Evolutionary conservation across 129 eudicot genomes (phyloP).

Genomic region (Apium graveolens): DNA sequence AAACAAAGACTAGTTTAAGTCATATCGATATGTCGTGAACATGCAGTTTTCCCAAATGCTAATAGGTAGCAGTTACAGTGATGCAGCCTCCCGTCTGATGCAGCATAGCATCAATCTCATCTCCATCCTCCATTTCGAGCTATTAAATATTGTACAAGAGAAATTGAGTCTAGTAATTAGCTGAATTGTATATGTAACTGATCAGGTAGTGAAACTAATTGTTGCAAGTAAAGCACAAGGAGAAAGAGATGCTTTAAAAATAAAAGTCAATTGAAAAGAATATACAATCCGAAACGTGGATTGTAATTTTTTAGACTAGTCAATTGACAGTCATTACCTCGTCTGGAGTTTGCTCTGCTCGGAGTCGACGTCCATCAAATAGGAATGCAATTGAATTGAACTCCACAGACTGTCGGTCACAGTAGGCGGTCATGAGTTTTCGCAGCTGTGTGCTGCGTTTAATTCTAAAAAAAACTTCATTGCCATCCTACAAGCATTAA

Average conservation of each 20-base stretch:
- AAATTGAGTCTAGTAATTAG: background rate
- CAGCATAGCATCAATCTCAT: conserved; percentile 23
- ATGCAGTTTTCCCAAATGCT: background rate
- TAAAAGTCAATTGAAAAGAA: background rate
- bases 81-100: conserved; percentile 18
- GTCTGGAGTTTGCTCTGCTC: conserved; percentile 46
- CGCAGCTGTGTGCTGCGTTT: conserved; percentile 44
- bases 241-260: background rate
- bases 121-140: conserved; percentile 25
- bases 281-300: too few species aligned
- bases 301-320: too few species aligned
- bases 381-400: conserved; percentile 37
- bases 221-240: background rate
- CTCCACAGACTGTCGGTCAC: conserved; percentile 43
- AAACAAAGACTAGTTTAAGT: background rate
- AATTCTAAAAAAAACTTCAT: conserved; percentile 45
- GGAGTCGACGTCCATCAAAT: conserved; percentile 52
- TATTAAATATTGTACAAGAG: background rate
- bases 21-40: background rate
- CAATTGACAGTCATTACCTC: conserved; percentile 28
- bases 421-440: conserved; percentile 48
- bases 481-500: conserved; percentile 25
- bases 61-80: background rate
- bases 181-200: background rate
- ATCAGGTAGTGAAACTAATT: background rate